Evolutionary conservation across 1,284 basidiomycete genomes (phyloP).

Genomic region (Malassezia equina): DNA sequence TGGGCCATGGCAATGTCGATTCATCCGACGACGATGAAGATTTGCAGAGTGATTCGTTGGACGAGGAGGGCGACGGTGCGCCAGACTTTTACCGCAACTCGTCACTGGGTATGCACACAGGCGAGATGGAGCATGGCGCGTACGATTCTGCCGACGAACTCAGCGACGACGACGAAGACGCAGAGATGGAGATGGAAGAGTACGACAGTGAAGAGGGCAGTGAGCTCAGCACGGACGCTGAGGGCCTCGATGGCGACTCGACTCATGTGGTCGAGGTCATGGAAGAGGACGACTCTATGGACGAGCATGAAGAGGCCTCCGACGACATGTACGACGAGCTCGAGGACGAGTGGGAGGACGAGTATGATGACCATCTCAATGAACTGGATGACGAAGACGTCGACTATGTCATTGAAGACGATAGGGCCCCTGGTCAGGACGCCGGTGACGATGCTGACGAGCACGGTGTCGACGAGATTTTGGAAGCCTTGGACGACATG

Average conservation of each 20-base stretch:
- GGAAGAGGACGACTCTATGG: conserved; percentile 28
- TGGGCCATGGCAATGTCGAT: neutral
- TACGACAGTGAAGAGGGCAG: conserved; percentile 50
- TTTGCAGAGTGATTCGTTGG: neutral
- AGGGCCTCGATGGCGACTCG: conserved; percentile 45
- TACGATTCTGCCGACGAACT: conserved; percentile 62
- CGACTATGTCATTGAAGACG: conserved; percentile 54
- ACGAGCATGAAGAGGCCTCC: conserved; percentile 3
- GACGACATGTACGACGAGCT: conserved; percentile 34
- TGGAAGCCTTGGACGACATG: conserved; percentile 15
- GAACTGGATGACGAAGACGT: conserved; percentile 50
- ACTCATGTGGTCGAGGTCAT: conserved; percentile 49
- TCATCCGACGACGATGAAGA: conserved; percentile 50
- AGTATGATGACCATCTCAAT: conserved; percentile 15
- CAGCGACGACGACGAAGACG: conserved; percentile 84
- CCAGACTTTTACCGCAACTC: conserved; percentile 94
- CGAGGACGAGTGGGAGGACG: conserved; percentile 57
- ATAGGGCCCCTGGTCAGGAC: conserved; percentile 49
- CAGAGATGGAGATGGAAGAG: conserved; percentile 73
- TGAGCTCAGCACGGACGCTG: conserved; percentile 50
- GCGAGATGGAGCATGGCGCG: conserved; percentile 42
- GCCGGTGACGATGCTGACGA: conserved; percentile 9
- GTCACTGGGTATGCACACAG: conserved; percentile 77
- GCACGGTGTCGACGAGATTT: conserved; percentile 18
- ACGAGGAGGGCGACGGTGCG: conserved; percentile 56